Conservation (phyloP, 768 basidiomycete genomes). For the Solioccasus polychromus region DNA sequence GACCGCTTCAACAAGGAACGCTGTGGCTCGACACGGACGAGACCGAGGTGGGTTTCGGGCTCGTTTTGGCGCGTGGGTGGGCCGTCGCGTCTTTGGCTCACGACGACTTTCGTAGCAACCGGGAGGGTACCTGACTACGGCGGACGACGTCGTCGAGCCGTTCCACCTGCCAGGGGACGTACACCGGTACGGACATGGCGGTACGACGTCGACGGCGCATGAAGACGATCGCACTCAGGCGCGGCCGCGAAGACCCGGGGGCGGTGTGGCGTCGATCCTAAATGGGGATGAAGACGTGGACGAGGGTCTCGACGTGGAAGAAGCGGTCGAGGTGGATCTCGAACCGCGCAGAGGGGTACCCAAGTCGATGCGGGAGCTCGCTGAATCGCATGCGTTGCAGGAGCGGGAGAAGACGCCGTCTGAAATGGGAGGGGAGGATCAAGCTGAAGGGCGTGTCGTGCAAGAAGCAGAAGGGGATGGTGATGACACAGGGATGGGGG, state of each 20-base stretch:
- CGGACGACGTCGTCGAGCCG: constrained; percentile 70
- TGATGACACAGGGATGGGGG: neutral
- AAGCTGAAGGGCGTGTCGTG: neutral
- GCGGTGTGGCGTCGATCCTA: neutral
- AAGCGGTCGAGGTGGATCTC: constrained; percentile 17
- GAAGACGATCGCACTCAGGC: neutral
- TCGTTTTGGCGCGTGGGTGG: neutral
- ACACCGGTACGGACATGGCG: constrained; percentile 16
- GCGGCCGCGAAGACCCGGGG: neutral
- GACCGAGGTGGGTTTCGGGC: constrained; percentile 20
- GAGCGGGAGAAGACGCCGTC: constrained; percentile 19
- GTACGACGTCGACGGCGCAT: constrained; percentile 4
- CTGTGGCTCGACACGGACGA: constrained; percentile 20
- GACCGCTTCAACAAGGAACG: constrained; percentile 9
- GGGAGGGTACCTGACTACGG: constrained; percentile 66
- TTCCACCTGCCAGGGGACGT: constrained; percentile 65
- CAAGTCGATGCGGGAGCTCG: constrained; percentile 66
- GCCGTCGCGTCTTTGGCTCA: too few species aligned
- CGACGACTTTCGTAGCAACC: constrained; percentile 19
- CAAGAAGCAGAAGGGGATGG: constrained; percentile 2
- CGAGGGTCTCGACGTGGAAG: constrained; percentile 12
- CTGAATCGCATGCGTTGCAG: constrained; percentile 34
- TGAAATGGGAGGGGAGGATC: constrained; percentile 12
- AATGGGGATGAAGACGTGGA: constrained; percentile 9
- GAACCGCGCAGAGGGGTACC: constrained; percentile 30